Evolutionary conservation across 371 early-diverging fungal species (phyloP).

Genomic region (Apophysomyces ossiformis): DNA sequence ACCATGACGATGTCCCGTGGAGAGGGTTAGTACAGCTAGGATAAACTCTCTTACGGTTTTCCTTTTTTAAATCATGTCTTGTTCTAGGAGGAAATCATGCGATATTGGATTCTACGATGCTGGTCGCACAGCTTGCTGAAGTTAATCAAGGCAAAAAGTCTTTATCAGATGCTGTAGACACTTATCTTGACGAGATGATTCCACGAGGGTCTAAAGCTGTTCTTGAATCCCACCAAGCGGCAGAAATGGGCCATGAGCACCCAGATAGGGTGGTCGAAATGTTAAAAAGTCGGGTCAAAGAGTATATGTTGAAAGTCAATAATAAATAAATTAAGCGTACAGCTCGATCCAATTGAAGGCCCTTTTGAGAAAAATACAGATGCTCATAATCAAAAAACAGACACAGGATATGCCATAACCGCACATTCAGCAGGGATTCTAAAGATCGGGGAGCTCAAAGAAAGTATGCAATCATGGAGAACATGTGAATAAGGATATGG

Average conservation of each 20-base stretch:
- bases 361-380: too few relatives aligned
- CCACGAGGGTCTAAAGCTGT: constrained; percentile 10
- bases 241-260: constrained; percentile 7
- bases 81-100: constrained; percentile 22
- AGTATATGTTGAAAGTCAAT: too few relatives aligned
- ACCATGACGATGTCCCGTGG: constrained; percentile 28
- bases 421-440: too few relatives aligned
- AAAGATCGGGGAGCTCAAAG: too few relatives aligned
- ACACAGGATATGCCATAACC: too few relatives aligned
- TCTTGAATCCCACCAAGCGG: constrained; percentile 10
- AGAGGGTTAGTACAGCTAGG: constrained; percentile 18
- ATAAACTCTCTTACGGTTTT: neutral
- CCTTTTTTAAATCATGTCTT: neutral
- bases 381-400: too few relatives aligned
- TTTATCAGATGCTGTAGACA: constrained; percentile 7
- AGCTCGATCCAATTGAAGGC: too few relatives aligned
- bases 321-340: too few relatives aligned
- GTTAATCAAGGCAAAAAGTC: constrained; percentile 4
- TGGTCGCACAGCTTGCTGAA: neutral
- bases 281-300: too few relatives aligned
- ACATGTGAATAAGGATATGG: too few relatives aligned
- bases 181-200: constrained; percentile 19
- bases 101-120: constrained; percentile 16
- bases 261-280: neutral
- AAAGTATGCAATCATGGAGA: too few relatives aligned